Evolutionary conservation across 129 eudicot species (phyloP).

Genomic region (Flaveria sonorensis): DNA sequence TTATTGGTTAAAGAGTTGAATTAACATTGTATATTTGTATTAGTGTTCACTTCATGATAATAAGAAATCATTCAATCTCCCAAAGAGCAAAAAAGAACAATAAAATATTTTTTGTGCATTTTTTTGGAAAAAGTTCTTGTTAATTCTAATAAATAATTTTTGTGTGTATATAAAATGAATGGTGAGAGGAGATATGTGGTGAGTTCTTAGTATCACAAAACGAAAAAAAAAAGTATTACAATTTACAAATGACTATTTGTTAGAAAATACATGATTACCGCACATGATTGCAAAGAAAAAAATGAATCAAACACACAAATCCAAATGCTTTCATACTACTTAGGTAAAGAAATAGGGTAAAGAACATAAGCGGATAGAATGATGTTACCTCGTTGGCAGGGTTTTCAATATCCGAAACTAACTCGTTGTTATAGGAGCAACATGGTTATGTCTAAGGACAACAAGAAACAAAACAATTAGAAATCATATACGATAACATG

Average conservation of each 20-base stretch:
- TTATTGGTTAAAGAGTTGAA: neutral
- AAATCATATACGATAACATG: neutral
- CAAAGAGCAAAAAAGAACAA: neutral
- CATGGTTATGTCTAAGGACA: slow-evolving; percentile 15
- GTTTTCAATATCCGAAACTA: slow-evolving; percentile 11
- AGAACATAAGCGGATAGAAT: no score
- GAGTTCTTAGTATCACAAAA: neutral
- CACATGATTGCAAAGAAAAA: no score
- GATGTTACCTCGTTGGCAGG: slow-evolving; percentile 15
- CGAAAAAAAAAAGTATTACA: no score
- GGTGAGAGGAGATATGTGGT: neutral
- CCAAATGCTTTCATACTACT: no score
- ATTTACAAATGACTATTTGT: no score
- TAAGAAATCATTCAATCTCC: neutral
- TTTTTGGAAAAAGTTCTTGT: neutral
- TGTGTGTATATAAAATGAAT: neutral
- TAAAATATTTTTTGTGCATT: neutral
- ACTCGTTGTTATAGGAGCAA: slow-evolving; percentile 11
- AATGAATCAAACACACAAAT: no score
- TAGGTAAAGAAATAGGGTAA: no score
- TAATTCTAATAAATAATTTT: neutral
- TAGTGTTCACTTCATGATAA: slow-evolving; percentile 10
- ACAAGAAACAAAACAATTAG: neutral
- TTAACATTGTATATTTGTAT: neutral
- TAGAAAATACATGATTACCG: no score